A percentile compares a stretch with the other conserved stretches of the same genome.
Conservation (phyloP, 2,329 filamentous ascomycete genomes). For the Colletotrichum shisoi region DNA sequence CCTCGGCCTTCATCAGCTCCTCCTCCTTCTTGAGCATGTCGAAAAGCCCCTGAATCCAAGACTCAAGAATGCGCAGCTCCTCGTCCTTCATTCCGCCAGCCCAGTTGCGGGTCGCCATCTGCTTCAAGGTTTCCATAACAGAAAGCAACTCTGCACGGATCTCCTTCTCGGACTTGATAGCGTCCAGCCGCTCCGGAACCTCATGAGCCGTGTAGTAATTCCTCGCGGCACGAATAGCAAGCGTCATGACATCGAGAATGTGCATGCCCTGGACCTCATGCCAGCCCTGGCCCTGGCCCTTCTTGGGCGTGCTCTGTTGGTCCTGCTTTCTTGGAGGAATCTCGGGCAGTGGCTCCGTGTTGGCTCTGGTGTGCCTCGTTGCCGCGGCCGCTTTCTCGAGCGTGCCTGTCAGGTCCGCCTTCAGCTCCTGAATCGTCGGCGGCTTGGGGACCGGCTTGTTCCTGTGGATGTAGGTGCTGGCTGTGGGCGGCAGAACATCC, state of each 20-base stretch:
- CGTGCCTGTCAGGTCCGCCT: conserved; percentile 69
- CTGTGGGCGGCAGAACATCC: conserved; percentile 92
- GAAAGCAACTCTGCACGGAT: conserved; percentile 84
- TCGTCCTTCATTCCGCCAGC: conserved; percentile 79
- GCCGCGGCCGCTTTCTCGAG: conserved; percentile 74
- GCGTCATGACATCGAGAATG: conserved; percentile 87
- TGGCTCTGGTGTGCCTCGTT: conserved; percentile 65
- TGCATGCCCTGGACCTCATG: conserved; percentile 90
- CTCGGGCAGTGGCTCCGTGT: conserved; percentile 43
- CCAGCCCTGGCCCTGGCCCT: conserved; percentile 69
- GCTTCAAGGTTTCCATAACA: conserved; percentile 89
- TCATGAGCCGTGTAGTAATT: conserved; percentile 96
- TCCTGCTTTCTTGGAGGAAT: conserved; percentile 5
- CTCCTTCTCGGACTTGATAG: conserved; percentile 86
- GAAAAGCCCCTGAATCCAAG: conserved; percentile 82
- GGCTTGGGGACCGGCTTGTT: conserved; percentile 83
- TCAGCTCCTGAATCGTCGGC: conserved; percentile 81
- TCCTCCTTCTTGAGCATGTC: conserved; percentile 80
- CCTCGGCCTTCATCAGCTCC: conserved; percentile 76
- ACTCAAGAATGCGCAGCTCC: conserved; percentile 77
- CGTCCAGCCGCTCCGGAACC: conserved; percentile 81
- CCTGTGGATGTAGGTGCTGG: conserved; percentile 91
- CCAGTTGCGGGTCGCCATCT: conserved; percentile 89
- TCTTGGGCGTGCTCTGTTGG: conserved; percentile 39
- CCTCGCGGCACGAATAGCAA: conserved; percentile 95